These are phyloP conservation scores for Penstemon barbatus DNA, from an alignment of 257 asterid species.

Conservation along the genomic window DNA sequence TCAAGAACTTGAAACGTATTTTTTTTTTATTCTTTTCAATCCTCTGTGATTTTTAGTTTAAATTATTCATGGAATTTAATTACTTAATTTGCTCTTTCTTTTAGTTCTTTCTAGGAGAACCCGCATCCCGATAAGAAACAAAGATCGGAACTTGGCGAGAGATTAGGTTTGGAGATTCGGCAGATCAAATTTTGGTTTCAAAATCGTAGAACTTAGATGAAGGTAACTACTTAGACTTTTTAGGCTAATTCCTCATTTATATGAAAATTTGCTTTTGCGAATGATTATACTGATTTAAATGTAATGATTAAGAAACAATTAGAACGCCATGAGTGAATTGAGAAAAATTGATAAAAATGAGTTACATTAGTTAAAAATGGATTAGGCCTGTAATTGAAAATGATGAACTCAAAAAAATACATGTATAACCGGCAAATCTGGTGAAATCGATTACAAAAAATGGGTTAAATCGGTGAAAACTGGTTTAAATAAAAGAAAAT, in stretches of 20 bases:
- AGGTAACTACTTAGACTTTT: conserved; percentile 43
- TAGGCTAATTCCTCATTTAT: too few relatives aligned
- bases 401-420: too few relatives aligned
- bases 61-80: neutral
- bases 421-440: too few relatives aligned
- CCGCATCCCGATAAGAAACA: conserved; percentile 93
- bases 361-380: too few relatives aligned
- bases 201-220: conserved; percentile 86
- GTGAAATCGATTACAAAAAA: too few relatives aligned
- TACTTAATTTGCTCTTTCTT: conserved; percentile 1
- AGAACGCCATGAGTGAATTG: conserved; percentile 86
- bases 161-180: conserved; percentile 61
- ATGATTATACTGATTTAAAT: conserved; percentile 1
- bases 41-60: neutral
- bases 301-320: conserved; percentile 59
- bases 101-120: conserved; percentile 78
- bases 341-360: too few relatives aligned
- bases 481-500: too few relatives aligned
- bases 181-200: conserved; percentile 96
- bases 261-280: neutral
- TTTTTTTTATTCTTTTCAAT: neutral
- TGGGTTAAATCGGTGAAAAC: too few relatives aligned
- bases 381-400: too few relatives aligned
- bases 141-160: conserved; percentile 67
- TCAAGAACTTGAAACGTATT: conserved; percentile 86